phyloP scores from a whole-genome alignment of 305 asterid species.

The Solanum aculeatissimum region DNA sequence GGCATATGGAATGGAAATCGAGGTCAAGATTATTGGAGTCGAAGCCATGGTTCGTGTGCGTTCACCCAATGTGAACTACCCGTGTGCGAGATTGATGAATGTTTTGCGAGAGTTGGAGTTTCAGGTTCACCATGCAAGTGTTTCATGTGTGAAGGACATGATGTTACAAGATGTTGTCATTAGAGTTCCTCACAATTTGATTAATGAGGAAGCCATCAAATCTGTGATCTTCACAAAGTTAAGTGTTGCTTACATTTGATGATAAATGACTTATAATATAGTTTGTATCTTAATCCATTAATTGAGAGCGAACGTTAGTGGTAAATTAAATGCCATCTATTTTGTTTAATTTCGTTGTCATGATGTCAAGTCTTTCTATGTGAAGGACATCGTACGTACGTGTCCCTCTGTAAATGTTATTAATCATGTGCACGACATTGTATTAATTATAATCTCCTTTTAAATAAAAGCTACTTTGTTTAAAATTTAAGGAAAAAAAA shows the following conservation, averaged over 20 bases:
- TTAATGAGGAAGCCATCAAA: neutral
- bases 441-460: neutral
- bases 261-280: neutral
- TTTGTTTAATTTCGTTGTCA: neutral
- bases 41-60: neutral
- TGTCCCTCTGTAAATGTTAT: neutral
- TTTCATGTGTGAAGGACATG: neutral
- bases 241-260: neutral
- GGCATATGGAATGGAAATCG: neutral
- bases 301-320: no score
- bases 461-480: neutral
- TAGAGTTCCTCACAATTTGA: neutral
- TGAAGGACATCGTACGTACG: neutral
- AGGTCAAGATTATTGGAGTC: neutral
- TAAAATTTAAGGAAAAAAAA: no score
- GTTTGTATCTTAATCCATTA: neutral
- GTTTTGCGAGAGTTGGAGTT: neutral
- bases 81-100: neutral
- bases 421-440: neutral
- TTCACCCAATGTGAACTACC: neutral
- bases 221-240: neutral
- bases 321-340: neutral
- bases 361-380: neutral
- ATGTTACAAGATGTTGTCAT: constrained; percentile 7
- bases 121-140: neutral